phyloP scores from a whole-genome alignment of 495 filamentous ascomycete species.

The Barbatosphaeria neglecta region DNA sequence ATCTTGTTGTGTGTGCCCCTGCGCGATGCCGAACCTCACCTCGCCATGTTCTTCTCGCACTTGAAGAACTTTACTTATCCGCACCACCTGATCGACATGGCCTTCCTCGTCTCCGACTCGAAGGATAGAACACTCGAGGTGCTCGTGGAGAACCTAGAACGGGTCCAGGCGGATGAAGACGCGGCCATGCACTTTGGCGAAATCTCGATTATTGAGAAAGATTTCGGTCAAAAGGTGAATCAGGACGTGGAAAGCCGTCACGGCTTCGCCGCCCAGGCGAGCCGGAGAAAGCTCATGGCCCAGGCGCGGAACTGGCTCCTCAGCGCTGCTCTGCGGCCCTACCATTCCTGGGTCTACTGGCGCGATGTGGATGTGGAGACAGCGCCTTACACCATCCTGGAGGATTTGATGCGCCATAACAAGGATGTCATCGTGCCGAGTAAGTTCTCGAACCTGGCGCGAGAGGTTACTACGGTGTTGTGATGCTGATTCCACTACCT shows the following conservation, averaged over 20 bases:
- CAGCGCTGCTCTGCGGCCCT: slow-evolving; percentile 84
- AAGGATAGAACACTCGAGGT: slow-evolving; percentile 80
- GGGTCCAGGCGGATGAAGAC: slow-evolving; percentile 70
- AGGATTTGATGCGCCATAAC: slow-evolving; percentile 97
- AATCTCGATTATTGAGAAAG: slow-evolving; percentile 96
- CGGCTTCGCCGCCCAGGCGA: slow-evolving; percentile 93
- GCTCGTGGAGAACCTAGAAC: slow-evolving; percentile 59
- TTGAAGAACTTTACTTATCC: slow-evolving; percentile 95
- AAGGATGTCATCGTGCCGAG: slow-evolving; percentile 98
- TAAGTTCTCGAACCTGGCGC: slow-evolving; percentile 44
- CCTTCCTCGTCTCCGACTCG: slow-evolving; percentile 95
- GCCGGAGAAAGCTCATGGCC: slow-evolving; percentile 90
- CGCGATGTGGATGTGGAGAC: slow-evolving; percentile 98
- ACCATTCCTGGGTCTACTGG: slow-evolving; percentile 99
- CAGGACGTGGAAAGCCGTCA: slow-evolving; percentile 97
- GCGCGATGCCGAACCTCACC: slow-evolving; percentile 83
- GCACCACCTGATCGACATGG: slow-evolving; percentile 89
- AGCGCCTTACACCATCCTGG: slow-evolving; percentile 87
- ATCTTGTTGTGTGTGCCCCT: slow-evolving; percentile 93
- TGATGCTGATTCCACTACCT: slow-evolving; percentile 3
- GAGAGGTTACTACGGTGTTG: not conserved
- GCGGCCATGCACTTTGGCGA: slow-evolving; percentile 80
- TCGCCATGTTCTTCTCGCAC: slow-evolving; percentile 97
- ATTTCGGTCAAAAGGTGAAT: slow-evolving; percentile 96
- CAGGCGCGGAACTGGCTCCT: slow-evolving; percentile 96